Evolutionary conservation across 345 rosid genomes (phyloP).

Genomic region (Eucalyptus leucophloia): DNA sequence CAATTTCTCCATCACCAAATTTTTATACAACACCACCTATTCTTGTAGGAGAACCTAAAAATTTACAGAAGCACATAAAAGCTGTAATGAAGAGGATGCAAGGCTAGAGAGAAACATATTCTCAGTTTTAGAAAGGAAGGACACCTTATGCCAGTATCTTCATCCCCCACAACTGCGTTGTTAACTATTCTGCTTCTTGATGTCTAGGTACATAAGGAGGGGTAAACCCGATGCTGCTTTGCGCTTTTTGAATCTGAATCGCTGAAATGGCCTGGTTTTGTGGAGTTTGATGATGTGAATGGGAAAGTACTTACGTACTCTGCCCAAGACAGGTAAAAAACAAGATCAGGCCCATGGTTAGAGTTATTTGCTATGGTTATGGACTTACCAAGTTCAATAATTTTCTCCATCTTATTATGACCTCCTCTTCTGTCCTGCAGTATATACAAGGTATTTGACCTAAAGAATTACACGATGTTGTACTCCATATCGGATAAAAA

Average conservation of each 20-base stretch:
- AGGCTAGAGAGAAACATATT: background rate
- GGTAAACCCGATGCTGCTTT: slow-evolving; percentile 68
- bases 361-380: background rate
- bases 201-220: slow-evolving; percentile 52
- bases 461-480: slow-evolving; percentile 40
- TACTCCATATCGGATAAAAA: slow-evolving; percentile 41
- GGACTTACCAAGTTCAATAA: background rate
- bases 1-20: background rate
- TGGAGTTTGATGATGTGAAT: slow-evolving; percentile 87
- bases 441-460: slow-evolving; percentile 51
- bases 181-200: background rate
- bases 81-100: background rate
- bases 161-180: background rate
- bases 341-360: background rate
- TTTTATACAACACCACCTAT: background rate
- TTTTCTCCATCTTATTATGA: background rate
- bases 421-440: slow-evolving; percentile 6
- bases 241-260: slow-evolving; percentile 78
- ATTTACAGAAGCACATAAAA: background rate
- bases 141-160: background rate
- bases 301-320: slow-evolving; percentile 80
- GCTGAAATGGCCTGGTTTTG: slow-evolving; percentile 88
- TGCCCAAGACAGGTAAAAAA: slow-evolving; percentile 58
- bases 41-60: background rate
- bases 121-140: background rate